phyloP scores from a whole-genome alignment of 2,329 filamentous ascomycete species.

The Chaetomiaceae sp. region DNA sequence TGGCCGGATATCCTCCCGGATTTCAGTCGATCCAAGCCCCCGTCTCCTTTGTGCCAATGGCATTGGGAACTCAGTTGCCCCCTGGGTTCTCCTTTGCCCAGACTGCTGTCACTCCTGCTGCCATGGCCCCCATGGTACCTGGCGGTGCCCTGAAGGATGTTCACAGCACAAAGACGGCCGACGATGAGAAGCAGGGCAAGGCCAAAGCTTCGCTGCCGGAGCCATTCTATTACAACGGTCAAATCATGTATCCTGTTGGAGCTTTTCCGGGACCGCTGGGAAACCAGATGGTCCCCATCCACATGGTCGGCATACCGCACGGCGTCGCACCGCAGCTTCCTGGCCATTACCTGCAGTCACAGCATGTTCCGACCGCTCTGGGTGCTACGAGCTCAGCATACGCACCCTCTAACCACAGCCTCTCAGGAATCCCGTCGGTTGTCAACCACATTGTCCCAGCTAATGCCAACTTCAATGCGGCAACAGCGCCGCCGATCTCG shows the following conservation, averaged over 20 bases:
- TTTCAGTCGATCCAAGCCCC: constrained; percentile 30
- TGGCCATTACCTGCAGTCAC: constrained; percentile 17
- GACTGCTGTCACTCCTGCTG: constrained; percentile 12
- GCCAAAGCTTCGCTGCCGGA: constrained; percentile 38
- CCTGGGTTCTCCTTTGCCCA: constrained; percentile 25
- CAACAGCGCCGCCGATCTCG: constrained; percentile 44
- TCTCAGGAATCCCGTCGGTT: constrained; percentile 17
- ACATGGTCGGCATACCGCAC: constrained; percentile 25
- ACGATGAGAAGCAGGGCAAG: constrained; percentile 30
- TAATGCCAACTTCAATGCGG: constrained; percentile 26
- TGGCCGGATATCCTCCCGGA: constrained; percentile 27
- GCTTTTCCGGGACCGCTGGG: constrained; percentile 25
- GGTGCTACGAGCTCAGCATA: constrained; percentile 13
- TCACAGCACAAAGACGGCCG: constrained; percentile 23
- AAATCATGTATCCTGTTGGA: constrained; percentile 32
- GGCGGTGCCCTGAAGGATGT: constrained; percentile 22
- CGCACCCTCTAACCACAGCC: constrained; percentile 8
- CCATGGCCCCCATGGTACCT: constrained; percentile 12
- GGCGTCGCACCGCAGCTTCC: constrained; percentile 15
- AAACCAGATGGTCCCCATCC: constrained; percentile 22
- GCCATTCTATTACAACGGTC: constrained; percentile 36
- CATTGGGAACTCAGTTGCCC: constrained; percentile 36
- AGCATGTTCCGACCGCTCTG: constrained; percentile 2
- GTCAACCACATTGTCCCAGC: constrained; percentile 16
- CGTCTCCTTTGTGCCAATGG: constrained; percentile 38